A percentile compares a stretch with the other conserved stretches of the same genome.
Conservation (phyloP, 768 basidiomycete genomes). For the Serpula lacrymans region DNA sequence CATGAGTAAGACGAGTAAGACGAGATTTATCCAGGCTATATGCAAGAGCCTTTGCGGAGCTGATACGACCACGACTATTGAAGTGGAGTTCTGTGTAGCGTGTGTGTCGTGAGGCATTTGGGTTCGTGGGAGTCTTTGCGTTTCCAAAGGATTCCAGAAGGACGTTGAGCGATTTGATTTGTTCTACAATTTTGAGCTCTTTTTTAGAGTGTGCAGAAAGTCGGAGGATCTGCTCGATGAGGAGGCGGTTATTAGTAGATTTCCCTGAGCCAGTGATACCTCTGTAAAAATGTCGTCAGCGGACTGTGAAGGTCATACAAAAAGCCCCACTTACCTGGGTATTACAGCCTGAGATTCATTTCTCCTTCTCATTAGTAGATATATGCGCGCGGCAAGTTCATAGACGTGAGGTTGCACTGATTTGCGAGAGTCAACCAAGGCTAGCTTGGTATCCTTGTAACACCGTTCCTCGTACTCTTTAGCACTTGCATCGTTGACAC, state of each 20-base stretch:
- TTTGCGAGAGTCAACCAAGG: slow-evolving; percentile 31
- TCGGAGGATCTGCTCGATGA: slow-evolving; percentile 57
- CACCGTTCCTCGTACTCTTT: slow-evolving; percentile 53
- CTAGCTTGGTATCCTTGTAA: slow-evolving; percentile 50
- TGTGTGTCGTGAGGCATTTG: slow-evolving; percentile 61
- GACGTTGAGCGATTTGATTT: slow-evolving; percentile 50
- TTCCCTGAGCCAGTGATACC: slow-evolving; percentile 67
- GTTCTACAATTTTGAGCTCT: slow-evolving; percentile 49
- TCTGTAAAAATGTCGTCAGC: slow-evolving; percentile 30
- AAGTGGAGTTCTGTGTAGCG: slow-evolving; percentile 63
- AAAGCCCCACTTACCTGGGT: slow-evolving; percentile 43
- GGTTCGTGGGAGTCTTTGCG: slow-evolving; percentile 60
- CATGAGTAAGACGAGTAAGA: slow-evolving; percentile 47
- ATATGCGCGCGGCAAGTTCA: slow-evolving; percentile 59
- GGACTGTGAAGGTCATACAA: slow-evolving; percentile 4
- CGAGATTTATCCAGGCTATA: slow-evolving; percentile 65
- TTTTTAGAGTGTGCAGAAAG: slow-evolving; percentile 57
- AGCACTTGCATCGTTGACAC: slow-evolving; percentile 53
- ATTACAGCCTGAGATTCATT: slow-evolving; percentile 53
- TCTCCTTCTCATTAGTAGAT: slow-evolving; percentile 54
- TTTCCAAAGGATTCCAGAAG: slow-evolving; percentile 64
- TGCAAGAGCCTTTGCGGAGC: slow-evolving; percentile 53
- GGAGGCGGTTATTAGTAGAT: slow-evolving; percentile 45
- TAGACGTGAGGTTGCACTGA: slow-evolving; percentile 57
- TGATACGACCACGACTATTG: slow-evolving; percentile 51